Evolutionary conservation across 306 rosid genomes (phyloP), one percentile per base, ranked within the genome.

Genomic region (Lablab purpureus): DNA sequence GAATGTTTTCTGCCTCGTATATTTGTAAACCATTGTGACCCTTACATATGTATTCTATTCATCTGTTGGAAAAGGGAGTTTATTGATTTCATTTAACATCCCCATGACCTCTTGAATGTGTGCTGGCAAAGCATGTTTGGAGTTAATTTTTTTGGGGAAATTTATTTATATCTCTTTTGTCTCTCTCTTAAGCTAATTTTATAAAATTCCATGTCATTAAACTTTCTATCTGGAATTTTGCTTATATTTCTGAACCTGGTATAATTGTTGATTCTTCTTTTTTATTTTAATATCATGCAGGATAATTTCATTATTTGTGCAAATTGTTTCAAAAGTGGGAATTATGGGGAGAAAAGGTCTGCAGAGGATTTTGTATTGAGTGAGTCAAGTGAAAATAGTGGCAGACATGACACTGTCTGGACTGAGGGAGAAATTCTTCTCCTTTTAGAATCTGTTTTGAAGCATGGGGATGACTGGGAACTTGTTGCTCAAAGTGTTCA

Each of bases 401-500:
- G 66, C 72, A 81, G 78, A 73, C 47, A 60, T 1, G 85, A 80
- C 77, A 84, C 87, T 76, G 81, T 74, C 69, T 95, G 99, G 99
- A 95, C 93, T 3, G 99, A 95, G 80, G 89, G 89, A 27, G 99
- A 95, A 83, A 95, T 87, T 43, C 87, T 95, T 18, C 88, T 91
- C 77, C 98, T 95, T 73, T 87, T 95, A 81, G 98, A 95, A 84
- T 95, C 98, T 80, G 96, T 93, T 76, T 72, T 85, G 90, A 95
- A 91, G 88, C 88, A 95, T 73, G 99, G 99, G 76, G 98, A 95
- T 84, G 92, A 90, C 80, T 95, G 99, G 99, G 99, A 91, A 8
- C 92, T 91, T 67, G 96, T 95, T 78, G 93, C 91, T 80, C 92
- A 88, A 65, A 89, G 82, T 80, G 89, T 93, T 78, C 87, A 88